Conservation (phyloP, 2,329 filamentous ascomycete genomes). For the Uncinocarpus reesii region DNA sequence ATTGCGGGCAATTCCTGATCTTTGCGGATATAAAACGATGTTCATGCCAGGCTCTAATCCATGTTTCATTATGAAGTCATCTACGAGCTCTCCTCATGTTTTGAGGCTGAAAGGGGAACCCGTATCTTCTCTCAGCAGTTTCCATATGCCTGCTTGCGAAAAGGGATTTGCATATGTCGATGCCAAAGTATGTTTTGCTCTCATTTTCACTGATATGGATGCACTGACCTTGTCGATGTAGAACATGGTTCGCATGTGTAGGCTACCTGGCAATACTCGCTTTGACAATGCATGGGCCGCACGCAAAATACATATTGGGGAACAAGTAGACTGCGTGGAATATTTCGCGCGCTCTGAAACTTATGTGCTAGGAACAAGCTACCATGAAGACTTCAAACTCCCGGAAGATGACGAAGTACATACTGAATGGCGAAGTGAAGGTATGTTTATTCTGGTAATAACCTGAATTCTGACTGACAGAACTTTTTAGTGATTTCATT, state of each 20-base stretch:
- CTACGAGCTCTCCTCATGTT: slow-evolving; percentile 64
- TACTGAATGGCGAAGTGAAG: slow-evolving; percentile 66
- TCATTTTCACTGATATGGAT: neutral
- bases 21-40: slow-evolving; percentile 71
- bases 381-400: slow-evolving; percentile 62
- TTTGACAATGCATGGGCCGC: slow-evolving; percentile 70
- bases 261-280: slow-evolving; percentile 56
- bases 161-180: slow-evolving; percentile 77
- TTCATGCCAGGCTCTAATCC: slow-evolving; percentile 74
- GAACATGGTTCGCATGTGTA: slow-evolving; percentile 62
- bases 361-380: slow-evolving; percentile 66
- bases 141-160: slow-evolving; percentile 68
- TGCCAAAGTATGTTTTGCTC: slow-evolving; percentile 35
- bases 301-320: slow-evolving; percentile 57
- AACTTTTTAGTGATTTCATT: slow-evolving; percentile 40
- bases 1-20: slow-evolving; percentile 39
- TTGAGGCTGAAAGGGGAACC: slow-evolving; percentile 59
- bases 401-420: slow-evolving; percentile 80
- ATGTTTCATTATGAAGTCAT: slow-evolving; percentile 70
- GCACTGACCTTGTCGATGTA: slow-evolving; percentile 23
- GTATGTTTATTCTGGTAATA: slow-evolving; percentile 23
- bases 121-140: slow-evolving; percentile 61
- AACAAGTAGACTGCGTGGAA: slow-evolving; percentile 61
- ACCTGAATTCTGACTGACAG: neutral
- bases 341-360: slow-evolving; percentile 66